Base-by-base conservation (phyloP, 441 rosid genomes). In the Omphalea diandra region DNA sequence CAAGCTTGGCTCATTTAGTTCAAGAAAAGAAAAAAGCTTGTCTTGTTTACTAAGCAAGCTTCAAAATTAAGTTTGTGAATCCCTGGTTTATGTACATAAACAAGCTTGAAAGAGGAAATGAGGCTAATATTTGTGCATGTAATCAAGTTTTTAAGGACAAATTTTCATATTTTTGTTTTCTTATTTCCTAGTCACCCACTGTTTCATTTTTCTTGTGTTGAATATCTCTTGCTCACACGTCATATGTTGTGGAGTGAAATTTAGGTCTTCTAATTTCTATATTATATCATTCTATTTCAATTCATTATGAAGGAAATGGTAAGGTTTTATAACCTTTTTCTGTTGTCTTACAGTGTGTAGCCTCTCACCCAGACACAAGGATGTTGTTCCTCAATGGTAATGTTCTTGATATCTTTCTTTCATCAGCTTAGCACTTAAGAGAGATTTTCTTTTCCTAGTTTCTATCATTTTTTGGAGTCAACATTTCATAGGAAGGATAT, bases 301-400 rank as follows among this genome's bases (percentile, higher is more conserved):
- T 49, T 71, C n/a, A 63, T 24, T 15, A n/a, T 43, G 43, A 67
- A 65, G 72, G 49, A 35, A 18, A 62, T 69, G 40, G 57, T 74
- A 64, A 80, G 69, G 24, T 63, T 27, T 53, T n/a, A 24, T 32
- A 54, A 29, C 36, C 36, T 53, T 75, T 49, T 50, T 53, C 52
- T 68, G 12, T 73, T 67, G 26, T 76, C 52, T 65, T 83, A 5
- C 90, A 96, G 99, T 96, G 99, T 64, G 99, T 96, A 8, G 99
- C 99, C 76, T 96, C 99, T 73, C 98, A 96, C 80, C 87, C 94
- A 0, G 98, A 96, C 74, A 93, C 99, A 27, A 87, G 99, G 77
- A 96, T 93, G 98, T 69, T 86, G 71, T 93, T 96, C 81, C 94
- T 96, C 59, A 96, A 96, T 77, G 99, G 99, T 96, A 89, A 69